These are phyloP conservation scores for Luzula sylvatica DNA, from an alignment of 176 grass and related monocot genomes.

Conservation along the genomic window DNA sequence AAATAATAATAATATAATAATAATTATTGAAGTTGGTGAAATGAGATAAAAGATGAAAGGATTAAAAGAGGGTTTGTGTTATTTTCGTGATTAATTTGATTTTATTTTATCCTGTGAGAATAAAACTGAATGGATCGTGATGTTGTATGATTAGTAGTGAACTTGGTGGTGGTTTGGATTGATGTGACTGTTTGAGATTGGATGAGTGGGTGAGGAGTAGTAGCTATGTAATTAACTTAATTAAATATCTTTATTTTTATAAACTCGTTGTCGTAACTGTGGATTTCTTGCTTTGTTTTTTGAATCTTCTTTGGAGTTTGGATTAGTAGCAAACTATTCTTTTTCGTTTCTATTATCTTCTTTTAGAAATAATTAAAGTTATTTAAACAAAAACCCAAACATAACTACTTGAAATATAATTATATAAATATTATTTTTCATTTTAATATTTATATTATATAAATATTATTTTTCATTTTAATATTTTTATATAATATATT, in stretches of 20 bases:
- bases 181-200: neutral
- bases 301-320: no score
- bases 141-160: conserved; percentile 15
- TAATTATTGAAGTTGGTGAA: neutral
- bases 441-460: no score
- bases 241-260: conserved; percentile 25
- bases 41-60: conserved; percentile 5
- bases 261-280: conserved; percentile 6
- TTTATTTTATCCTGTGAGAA: conserved; percentile 13
- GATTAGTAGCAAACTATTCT: no score
- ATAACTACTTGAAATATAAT: no score
- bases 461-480: no score
- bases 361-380: no score
- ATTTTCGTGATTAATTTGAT: conserved; percentile 2
- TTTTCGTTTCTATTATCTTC: no score
- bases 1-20: conserved; percentile 31
- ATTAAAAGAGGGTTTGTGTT: neutral
- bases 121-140: conserved; percentile 4
- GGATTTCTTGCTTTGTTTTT: neutral
- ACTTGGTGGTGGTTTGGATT: conserved; percentile 5
- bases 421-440: no score
- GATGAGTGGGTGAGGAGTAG: conserved; percentile 14
- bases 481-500: no score
- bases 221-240: conserved; percentile 18
- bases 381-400: no score